These are phyloP conservation scores for Coccomyxa sp. DNA, from an alignment of 139 green algal genomes.

Conservation along the genomic window DNA sequence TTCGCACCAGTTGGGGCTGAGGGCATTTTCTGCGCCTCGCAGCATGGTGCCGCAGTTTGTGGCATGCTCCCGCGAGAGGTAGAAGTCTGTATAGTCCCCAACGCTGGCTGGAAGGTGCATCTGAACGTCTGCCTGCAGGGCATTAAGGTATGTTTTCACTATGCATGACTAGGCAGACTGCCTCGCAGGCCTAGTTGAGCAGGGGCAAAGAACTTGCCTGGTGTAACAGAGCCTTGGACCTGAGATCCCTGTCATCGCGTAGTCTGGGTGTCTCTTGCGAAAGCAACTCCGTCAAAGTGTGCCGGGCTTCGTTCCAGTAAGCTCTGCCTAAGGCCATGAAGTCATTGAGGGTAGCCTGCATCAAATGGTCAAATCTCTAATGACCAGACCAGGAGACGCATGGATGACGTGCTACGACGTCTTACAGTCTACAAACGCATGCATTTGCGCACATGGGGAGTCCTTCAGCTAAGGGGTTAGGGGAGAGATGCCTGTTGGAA, in stretches of 20 bases:
- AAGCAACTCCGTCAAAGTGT: slow-evolving; percentile 58
- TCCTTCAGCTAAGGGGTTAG: too few relatives aligned
- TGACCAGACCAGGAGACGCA: too few relatives aligned
- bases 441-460: too few relatives aligned
- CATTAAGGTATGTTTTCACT: background rate
- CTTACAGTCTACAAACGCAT: too few relatives aligned
- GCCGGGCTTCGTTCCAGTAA: slow-evolving; percentile 66
- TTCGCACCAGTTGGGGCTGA: slow-evolving; percentile 82
- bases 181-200: too few relatives aligned
- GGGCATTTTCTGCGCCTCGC: slow-evolving; percentile 55
- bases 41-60: slow-evolving; percentile 84
- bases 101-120: slow-evolving; percentile 79
- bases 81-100: slow-evolving; percentile 97
- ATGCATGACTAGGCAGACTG: too few relatives aligned
- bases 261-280: slow-evolving; percentile 40
- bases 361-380: background rate
- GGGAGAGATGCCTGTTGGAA: background rate
- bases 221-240: slow-evolving; percentile 38
- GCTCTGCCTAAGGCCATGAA: slow-evolving; percentile 77
- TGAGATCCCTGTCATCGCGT: slow-evolving; percentile 43
- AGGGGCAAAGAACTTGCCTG: slow-evolving; percentile 5
- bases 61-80: slow-evolving; percentile 83
- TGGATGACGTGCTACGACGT: too few relatives aligned
- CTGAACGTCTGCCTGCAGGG: slow-evolving; percentile 43
- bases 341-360: slow-evolving; percentile 70